Percentiles rank a stretch among this genome's conserved stretches.
phyloP scores from a whole-genome alignment of 1,139 yeast genomes.

The Candida glucosophila region DNA sequence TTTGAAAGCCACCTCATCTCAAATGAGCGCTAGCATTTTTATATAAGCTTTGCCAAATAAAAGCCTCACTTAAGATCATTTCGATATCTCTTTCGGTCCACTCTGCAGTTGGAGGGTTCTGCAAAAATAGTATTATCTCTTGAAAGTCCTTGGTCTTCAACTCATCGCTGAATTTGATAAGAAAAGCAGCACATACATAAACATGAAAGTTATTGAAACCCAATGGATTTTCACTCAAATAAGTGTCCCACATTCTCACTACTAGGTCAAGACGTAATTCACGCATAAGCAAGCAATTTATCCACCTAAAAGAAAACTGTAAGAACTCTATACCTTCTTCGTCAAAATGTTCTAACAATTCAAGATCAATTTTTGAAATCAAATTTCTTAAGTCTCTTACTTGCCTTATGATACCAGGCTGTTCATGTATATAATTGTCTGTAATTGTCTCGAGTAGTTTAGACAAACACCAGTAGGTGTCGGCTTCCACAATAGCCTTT shows the following conservation, averaged over 20 bases:
- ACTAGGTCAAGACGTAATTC: constrained; percentile 74
- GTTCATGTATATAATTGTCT: constrained; percentile 94
- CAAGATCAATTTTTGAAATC: constrained; percentile 71
- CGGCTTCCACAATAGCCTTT: constrained; percentile 63
- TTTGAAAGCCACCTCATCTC: too few species aligned
- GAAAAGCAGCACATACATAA: constrained; percentile 96
- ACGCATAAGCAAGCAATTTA: constrained; percentile 95
- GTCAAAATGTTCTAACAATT: constrained; percentile 65
- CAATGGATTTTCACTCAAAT: constrained; percentile 76
- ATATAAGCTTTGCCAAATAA: constrained; percentile 89
- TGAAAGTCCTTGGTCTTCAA: constrained; percentile 88
- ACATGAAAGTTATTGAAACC: constrained; percentile 93
- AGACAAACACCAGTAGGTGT: constrained; percentile 93
- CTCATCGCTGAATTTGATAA: constrained; percentile 76
- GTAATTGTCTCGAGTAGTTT: constrained; percentile 88
- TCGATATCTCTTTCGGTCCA: constrained; percentile 93
- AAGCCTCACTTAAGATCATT: constrained; percentile 87
- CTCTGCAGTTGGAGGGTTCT: constrained; percentile 72
- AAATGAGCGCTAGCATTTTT: constrained; percentile 84
- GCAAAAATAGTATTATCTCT: constrained; percentile 83
- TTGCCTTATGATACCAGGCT: constrained; percentile 92
- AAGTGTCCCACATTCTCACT: constrained; percentile 97
- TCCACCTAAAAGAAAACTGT: constrained; percentile 96
- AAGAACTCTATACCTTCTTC: constrained; percentile 81
- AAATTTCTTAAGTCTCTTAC: constrained; percentile 73